Evolutionary conservation across 2,329 filamentous ascomycete species (phyloP), one percentile per base, ranked within the genome.

Genomic region (Furcasterigmium furcatum): DNA sequence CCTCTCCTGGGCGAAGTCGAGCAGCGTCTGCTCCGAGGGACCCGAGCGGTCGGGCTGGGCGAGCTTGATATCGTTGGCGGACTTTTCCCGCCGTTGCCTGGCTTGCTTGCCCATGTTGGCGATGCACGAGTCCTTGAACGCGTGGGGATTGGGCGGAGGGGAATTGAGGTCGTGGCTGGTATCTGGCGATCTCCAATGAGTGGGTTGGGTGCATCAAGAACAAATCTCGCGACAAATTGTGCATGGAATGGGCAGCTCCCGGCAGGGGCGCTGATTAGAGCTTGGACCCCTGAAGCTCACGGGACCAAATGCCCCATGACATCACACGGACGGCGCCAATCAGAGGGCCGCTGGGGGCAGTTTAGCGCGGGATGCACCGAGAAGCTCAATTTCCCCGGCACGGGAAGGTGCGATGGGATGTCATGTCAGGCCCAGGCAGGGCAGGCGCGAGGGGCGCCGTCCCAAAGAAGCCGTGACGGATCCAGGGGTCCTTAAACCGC

Each of bases 1-100:
- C 52, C 79, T 76, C 52, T 88, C 77, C 44, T 85, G 74, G 48
- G 88, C 88, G 24, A 91, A 61, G 46, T 91, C 74, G 47, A 91
- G 73, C n/a, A 94, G 73, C 1, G 88, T 92, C 62, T 85, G 77
- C 36, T 81, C 74, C 5, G 68, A 68, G 0, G 74, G 74, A 2
- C 64, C 77, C 42, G 80, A 81, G 48, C 84, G 80, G 64, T 90
- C 83, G 25, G 87, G 86, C n/a, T 87, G 82, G 43, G 71, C 67
- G 47, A 91, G 74, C 54, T 82, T 80, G 61, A 88, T 76, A 47
- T 76, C 66, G 51, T 64, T 61, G 36, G 74, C 64, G 39, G 67
- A 65, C 54, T 72, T 67, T 51, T 76, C 67, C 52, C 72, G 76
- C 41, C 75, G 73, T 55, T 74, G 72, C 52, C 67, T 70, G 44